Evolutionary conservation across 176 grass and related monocot species (phyloP), one percentile per base, ranked within the genome.

Genomic region (Phoenix roebelenii): DNA sequence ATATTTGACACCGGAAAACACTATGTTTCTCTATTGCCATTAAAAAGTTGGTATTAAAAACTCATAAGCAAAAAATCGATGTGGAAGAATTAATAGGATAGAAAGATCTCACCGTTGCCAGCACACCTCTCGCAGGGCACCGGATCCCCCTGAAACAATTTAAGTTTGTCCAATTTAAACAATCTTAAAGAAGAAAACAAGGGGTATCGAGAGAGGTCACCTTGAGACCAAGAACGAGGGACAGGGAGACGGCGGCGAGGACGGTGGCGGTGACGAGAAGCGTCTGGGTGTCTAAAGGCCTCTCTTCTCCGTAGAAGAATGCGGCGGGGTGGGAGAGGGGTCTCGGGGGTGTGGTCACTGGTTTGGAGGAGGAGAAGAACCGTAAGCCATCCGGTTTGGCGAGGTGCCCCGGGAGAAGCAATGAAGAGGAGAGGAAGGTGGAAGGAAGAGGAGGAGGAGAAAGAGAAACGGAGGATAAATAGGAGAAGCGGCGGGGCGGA

Each of bases 191-290:
- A 18, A 22, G 16, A 66, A 26, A 50, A 24, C 15, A 16, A 50
- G 56, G 57, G 15, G 16, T 15, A 7, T 58, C 49, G 22, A 28
- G 28, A 5, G 16, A 25, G 4, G 55, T 3, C 28, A 95, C 89
- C 89, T 88, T 95, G 65, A 95, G 84, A 51, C 89, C 89, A 24
- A 95, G 81, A 18, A 85, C 65, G 54, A 95, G 81, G 57, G 81
- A 95, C 51, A 95, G 64, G 24, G 72, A 73, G 63, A 95, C 79
- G 16, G 81, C 89, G 23, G 78, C 65, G 35, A 95, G 35, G 62
- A 88, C 81, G 63, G 81, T 24, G 48, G 63, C 75, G 10, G 81
- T 65, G 69, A 95, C 60, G 71, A 95, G 60, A 57, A 95, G 70
- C 7, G 85, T 95, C 65, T 95, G 89, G n/a, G 85, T 95, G 70